Base-by-base conservation (phyloP, 1,284 basidiomycete species). In the Pyrrhoderma noxium region DNA sequence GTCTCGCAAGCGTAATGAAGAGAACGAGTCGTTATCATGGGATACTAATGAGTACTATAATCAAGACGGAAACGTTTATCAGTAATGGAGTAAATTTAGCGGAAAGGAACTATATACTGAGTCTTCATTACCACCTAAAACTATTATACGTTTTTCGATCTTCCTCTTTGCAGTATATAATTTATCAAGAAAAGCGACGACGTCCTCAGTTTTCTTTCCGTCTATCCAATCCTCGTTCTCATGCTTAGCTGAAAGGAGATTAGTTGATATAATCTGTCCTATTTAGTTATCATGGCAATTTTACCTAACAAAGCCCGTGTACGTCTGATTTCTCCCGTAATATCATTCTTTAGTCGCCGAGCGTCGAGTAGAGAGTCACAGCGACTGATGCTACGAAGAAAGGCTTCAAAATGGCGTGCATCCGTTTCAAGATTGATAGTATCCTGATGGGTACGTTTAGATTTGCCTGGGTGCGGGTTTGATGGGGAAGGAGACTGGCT, bases 281-380 rank as follows among this genome's bases (percentile, higher is more conserved):
- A n/a, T n/a, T n/a, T n/a, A n/a, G n/a, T n/a, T n/a, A n/a, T n/a
- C 22, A 25, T 31, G 36, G 23, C 16, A 45, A 44, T 57, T 72
- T 51, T 62, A 87, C 87, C 84, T 35, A 92, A 72, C 23, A 84
- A 60, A 40, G 82, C 62, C 41, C 88, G 75, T 1, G 90, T 93
- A 57, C 82, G 74, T 46, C 93, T 71, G 47, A 93, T 90, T 68
- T 96, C 93, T 11, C 88, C 79, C 56, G 89, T 79, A 31, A 97
- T 77, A 59, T 97, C 93, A 58, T 90, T 93, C 66, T 93, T 87
- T 38, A 96, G 65, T n/a, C 93, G 75, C 47, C 92, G 75, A 1
- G 92, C 92, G 62, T 97, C 93, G 22, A 93, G 69, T 3, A 96
- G 71, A 2, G 87, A 93, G 11, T 85, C 85, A 60, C 84, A 84